Conservation (phyloP, 371 early-diverging fungal genomes). For the Mucor lusitanicus region DNA sequence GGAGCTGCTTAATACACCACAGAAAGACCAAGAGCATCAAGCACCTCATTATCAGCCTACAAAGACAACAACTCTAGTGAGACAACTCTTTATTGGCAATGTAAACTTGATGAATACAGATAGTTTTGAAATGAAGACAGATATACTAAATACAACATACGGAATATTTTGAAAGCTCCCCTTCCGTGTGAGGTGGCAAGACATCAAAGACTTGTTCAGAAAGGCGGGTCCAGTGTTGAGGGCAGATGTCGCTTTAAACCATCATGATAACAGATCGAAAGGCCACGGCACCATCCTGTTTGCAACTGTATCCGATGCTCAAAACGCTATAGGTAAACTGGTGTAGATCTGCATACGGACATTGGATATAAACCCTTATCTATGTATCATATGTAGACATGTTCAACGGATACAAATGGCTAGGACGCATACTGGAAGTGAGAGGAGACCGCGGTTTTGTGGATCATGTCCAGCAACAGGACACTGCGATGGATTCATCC, state of each 20-base stretch:
- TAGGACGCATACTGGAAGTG: slow-evolving; percentile 73
- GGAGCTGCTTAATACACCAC: not conserved
- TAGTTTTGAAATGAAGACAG: not conserved
- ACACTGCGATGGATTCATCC: not conserved
- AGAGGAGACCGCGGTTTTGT: slow-evolving; percentile 63
- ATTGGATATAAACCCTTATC: not conserved
- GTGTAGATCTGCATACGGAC: not conserved
- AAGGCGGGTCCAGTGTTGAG: slow-evolving; percentile 69
- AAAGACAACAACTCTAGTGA: slow-evolving; percentile 38
- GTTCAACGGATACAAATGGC: slow-evolving; percentile 72
- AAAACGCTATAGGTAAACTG: slow-evolving; percentile 62
- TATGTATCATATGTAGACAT: slow-evolving; percentile 45
- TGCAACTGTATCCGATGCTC: slow-evolving; percentile 67
- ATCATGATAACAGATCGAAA: slow-evolving; percentile 60
- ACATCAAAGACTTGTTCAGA: slow-evolving; percentile 78
- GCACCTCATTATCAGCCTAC: not conserved
- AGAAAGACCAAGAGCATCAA: not conserved
- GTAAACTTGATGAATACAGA: slow-evolving; percentile 35
- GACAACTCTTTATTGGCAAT: slow-evolving; percentile 69
- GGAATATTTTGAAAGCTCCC: slow-evolving; percentile 58
- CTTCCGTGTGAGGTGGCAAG: slow-evolving; percentile 76
- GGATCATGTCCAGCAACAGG: slow-evolving; percentile 8
- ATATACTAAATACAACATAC: not conserved
- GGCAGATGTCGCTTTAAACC: slow-evolving; percentile 69
- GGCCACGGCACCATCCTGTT: slow-evolving; percentile 77